A percentile compares a stretch with the other conserved stretches of the same genome.
phyloP scores from a whole-genome alignment of 2,329 filamentous ascomycete genomes.

The Ceratocystis harringtonii region DNA sequence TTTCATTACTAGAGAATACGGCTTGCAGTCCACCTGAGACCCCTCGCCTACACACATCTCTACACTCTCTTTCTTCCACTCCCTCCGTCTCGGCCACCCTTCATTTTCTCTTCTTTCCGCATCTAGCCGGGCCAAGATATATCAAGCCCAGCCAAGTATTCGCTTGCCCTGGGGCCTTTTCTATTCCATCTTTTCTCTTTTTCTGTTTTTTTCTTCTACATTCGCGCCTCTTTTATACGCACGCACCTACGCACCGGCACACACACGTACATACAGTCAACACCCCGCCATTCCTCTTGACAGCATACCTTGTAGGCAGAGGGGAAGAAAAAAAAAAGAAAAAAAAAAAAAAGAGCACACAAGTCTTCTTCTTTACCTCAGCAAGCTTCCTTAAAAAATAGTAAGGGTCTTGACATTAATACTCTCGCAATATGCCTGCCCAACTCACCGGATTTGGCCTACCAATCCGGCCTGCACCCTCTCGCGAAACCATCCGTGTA shows the following conservation, averaged over 20 bases:
- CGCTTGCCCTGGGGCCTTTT: background rate
- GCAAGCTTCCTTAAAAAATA: conserved; percentile 4
- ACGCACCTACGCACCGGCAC: conserved; percentile 3
- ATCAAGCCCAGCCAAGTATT: background rate
- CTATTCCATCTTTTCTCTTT: background rate
- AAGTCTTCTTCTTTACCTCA: background rate
- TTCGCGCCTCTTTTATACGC: background rate
- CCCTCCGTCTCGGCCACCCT: background rate
- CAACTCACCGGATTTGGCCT: conserved; percentile 25
- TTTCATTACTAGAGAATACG: background rate
- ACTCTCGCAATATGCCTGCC: conserved; percentile 22
- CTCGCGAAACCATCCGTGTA: conserved; percentile 19
- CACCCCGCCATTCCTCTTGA: background rate
- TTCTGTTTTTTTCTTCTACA: background rate
- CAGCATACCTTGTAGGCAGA: background rate
- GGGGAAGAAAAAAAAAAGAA: background rate
- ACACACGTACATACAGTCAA: background rate
- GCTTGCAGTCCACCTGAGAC: background rate
- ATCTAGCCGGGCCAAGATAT: background rate
- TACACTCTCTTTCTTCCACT: background rate
- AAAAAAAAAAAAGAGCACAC: background rate
- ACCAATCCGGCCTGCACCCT: conserved; percentile 25
- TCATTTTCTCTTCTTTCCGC: background rate
- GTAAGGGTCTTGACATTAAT: background rate
- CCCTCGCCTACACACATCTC: background rate